Percentiles rank a stretch among this genome's conserved stretches.
Conservation (phyloP, 2,329 filamentous ascomycete species). For the Raffaelea arxii region DNA sequence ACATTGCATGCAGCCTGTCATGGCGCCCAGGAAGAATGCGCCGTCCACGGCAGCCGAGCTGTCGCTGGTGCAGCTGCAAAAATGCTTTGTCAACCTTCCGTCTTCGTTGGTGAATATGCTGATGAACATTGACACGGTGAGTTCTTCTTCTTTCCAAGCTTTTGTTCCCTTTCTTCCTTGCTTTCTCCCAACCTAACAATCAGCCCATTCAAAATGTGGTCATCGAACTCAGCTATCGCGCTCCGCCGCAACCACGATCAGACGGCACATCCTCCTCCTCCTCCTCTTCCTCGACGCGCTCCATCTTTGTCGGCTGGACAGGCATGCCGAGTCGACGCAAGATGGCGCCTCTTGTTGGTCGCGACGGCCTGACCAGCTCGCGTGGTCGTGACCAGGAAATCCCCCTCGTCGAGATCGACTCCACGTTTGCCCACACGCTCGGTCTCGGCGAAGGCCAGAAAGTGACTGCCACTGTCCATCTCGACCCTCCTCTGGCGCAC, state of each 20-base stretch:
- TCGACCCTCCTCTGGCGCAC: slow-evolving; percentile 84
- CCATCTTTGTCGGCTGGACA: slow-evolving; percentile 89
- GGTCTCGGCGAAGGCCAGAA: slow-evolving; percentile 76
- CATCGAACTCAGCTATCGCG: slow-evolving; percentile 76
- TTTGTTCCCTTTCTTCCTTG: not conserved
- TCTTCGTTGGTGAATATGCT: slow-evolving; percentile 73
- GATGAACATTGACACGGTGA: slow-evolving; percentile 80
- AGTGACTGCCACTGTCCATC: slow-evolving; percentile 61
- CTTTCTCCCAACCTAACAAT: not conserved
- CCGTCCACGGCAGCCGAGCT: slow-evolving; percentile 70
- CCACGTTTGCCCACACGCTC: slow-evolving; percentile 67
- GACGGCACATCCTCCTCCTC: slow-evolving; percentile 21
- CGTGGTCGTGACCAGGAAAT: slow-evolving; percentile 65
- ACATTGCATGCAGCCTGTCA: too few species aligned
- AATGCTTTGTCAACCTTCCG: slow-evolving; percentile 89
- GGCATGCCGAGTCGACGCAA: slow-evolving; percentile 92
- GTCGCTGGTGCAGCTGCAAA: slow-evolving; percentile 79
- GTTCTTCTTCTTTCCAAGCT: slow-evolving; percentile 20
- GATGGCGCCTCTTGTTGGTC: slow-evolving; percentile 60
- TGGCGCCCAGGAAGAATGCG: slow-evolving; percentile 41
- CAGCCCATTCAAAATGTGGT: slow-evolving; percentile 93
- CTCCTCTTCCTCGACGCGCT: slow-evolving; percentile 44
- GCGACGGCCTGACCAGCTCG: slow-evolving; percentile 56
- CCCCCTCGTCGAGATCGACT: slow-evolving; percentile 74
- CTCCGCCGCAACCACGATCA: slow-evolving; percentile 38